These are phyloP conservation scores for Lycium ferocissimum DNA, from an alignment of 257 asterid genomes.

Conservation along the genomic window DNA sequence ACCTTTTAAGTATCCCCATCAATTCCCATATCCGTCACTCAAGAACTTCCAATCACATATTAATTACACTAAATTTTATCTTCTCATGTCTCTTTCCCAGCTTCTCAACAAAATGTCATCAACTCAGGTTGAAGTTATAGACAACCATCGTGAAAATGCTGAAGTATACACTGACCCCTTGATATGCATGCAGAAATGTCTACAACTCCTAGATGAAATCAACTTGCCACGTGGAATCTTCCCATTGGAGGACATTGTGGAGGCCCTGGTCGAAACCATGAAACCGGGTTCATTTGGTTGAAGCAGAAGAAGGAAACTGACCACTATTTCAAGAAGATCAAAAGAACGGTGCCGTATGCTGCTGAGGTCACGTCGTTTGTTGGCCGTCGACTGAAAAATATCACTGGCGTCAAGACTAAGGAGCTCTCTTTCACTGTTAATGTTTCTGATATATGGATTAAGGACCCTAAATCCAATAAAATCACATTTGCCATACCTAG, in stretches of 20 bases:
- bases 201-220: constrained; percentile 61
- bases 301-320: constrained; percentile 63
- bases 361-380: constrained; percentile 66
- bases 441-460: constrained; percentile 53
- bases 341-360: constrained; percentile 58
- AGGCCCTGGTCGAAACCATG: constrained; percentile 68
- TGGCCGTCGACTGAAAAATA: constrained; percentile 61
- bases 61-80: background rate
- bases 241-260: constrained; percentile 61
- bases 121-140: constrained; percentile 37
- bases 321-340: constrained; percentile 53
- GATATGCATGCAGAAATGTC: constrained; percentile 63
- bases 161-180: constrained; percentile 60
- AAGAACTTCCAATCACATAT: background rate
- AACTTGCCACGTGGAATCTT: constrained; percentile 68
- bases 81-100: background rate
- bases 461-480: constrained; percentile 51
- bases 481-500: constrained; percentile 56
- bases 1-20: background rate
- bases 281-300: constrained; percentile 73
- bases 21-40: background rate
- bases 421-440: constrained; percentile 72
- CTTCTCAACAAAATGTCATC: constrained; percentile 45
- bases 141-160: constrained; percentile 61
- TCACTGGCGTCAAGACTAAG: constrained; percentile 78